phyloP scores from a whole-genome alignment of 108 stramenopile species.

The Cyclotella baltica region DNA sequence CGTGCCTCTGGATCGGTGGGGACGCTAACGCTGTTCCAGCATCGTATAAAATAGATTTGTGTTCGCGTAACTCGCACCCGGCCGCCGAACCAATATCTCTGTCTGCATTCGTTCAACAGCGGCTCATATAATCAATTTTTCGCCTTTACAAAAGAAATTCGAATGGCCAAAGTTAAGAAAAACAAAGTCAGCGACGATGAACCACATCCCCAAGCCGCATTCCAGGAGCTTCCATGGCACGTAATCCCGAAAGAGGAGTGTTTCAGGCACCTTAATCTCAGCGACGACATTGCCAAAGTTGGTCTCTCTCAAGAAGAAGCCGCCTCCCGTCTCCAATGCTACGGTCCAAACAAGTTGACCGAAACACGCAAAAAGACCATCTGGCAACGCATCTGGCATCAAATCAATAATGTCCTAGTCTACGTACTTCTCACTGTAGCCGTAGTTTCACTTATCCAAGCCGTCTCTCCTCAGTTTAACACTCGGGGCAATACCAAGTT shows the following conservation, averaged over 20 bases:
- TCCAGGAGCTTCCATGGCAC: constrained; percentile 60
- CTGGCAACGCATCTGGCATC: constrained; percentile 76
- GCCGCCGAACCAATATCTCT: too few relatives aligned
- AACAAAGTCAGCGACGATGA: not conserved
- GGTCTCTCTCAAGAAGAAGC: constrained; percentile 73
- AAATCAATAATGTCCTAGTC: constrained; percentile 79
- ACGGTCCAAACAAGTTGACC: constrained; percentile 72
- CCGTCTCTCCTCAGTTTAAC: constrained; percentile 40
- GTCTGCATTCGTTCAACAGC: too few relatives aligned
- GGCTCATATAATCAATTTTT: too few relatives aligned
- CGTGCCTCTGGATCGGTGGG: too few relatives aligned
- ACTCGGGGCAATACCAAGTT: constrained; percentile 35
- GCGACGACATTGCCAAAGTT: constrained; percentile 45
- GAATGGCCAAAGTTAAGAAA: too few relatives aligned
- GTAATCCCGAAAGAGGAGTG: constrained; percentile 62
- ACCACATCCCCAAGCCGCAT: constrained; percentile 8
- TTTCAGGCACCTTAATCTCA: constrained; percentile 47
- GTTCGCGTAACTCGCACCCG: too few relatives aligned
- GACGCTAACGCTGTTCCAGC: too few relatives aligned
- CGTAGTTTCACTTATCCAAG: constrained; percentile 64
- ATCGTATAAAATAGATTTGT: too few relatives aligned
- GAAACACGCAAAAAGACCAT: constrained; percentile 72
- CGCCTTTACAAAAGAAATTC: too few relatives aligned
- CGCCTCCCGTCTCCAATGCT: constrained; percentile 59
- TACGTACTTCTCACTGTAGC: constrained; percentile 80